Base-by-base conservation (phyloP, 176 grass and related monocot species). In the Musa beccarii region DNA sequence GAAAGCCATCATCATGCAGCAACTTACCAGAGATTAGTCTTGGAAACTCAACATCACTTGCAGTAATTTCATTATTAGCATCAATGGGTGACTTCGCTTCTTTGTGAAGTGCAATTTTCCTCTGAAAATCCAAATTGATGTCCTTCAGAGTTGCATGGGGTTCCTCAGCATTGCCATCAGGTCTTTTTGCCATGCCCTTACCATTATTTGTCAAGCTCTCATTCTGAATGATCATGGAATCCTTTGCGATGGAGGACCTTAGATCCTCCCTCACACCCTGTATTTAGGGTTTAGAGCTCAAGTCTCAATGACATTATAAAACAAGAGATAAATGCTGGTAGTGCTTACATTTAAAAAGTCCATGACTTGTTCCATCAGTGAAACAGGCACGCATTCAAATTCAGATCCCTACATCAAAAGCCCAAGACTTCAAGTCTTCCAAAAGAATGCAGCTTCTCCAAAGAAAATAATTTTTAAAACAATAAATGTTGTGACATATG, bases 311-410 rank as follows among this genome's bases (percentile, higher is more conserved):
- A 63, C 50, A 81, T 43, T 49, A 50, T 76, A 51, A 79, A 79
- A 75, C 78, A 79, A 12, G 73, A 51, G 26, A 25, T 54, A n/a
- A 54, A 79, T 3, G 17, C 72, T 24, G 9, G 15, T 21, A 76
- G 68, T 76, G 63, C 85, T 92, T 89, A 97, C 93, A 55, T 97
- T 97, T 79, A 97, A 66, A 86, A 97, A 97, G 57, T 84, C 78
- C 79, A 83, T 81, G 34, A 97, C 90, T 78, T 76, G 79, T 75
- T 97, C 93, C 88, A 97, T 82, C 73, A 92, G 70, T 26, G 93
- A 97, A 77, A 85, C 28, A 19, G 93, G 90, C 86, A 88, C 93
- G 80, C 93, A 97, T 83, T 97, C 93, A 73, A 97, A 97, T 76
- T 77, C 82, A 76, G 90, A 84, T 29, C 80, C 90, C 93, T 97